Conservation (phyloP, 331 rosid species). For the Quercus phellos region DNA sequence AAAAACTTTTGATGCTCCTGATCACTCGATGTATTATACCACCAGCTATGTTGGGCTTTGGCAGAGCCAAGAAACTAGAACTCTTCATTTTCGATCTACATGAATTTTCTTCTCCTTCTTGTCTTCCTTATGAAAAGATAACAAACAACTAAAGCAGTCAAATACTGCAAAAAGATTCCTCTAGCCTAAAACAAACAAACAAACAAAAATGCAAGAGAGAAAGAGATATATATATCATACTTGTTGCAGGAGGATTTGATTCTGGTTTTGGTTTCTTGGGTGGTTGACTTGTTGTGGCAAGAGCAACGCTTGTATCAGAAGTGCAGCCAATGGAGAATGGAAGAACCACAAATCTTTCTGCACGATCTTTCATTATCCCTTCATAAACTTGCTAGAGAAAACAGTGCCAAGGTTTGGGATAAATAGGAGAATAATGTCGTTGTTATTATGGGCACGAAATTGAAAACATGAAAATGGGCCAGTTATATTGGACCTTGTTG, state of each 20-base stretch:
- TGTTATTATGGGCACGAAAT: background rate
- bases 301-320: conserved; percentile 60
- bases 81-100: conserved; percentile 33
- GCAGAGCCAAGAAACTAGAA: conserved; percentile 37
- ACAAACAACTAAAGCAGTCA: conserved; percentile 9
- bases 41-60: conserved; percentile 42
- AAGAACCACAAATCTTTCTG: conserved; percentile 51
- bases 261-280: conserved; percentile 18
- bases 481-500: conserved; percentile 27
- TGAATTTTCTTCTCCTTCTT: conserved; percentile 31
- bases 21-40: conserved; percentile 57
- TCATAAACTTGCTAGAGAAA: background rate
- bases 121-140: conserved; percentile 42
- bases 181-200: background rate
- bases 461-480: background rate
- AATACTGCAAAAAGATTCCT: background rate
- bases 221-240: conserved; percentile 19
- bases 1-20: conserved; percentile 55
- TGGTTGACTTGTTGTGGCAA: conserved; percentile 25
- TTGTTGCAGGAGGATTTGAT: conserved; percentile 17
- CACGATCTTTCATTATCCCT: conserved; percentile 39
- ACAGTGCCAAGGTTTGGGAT: background rate
- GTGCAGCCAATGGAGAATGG: conserved; percentile 64
- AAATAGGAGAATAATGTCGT: background rate
- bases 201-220: conserved; percentile 3